Base-by-base conservation (phyloP, 2,329 filamentous ascomycete genomes). In the Didymellaceae sp. region DNA sequence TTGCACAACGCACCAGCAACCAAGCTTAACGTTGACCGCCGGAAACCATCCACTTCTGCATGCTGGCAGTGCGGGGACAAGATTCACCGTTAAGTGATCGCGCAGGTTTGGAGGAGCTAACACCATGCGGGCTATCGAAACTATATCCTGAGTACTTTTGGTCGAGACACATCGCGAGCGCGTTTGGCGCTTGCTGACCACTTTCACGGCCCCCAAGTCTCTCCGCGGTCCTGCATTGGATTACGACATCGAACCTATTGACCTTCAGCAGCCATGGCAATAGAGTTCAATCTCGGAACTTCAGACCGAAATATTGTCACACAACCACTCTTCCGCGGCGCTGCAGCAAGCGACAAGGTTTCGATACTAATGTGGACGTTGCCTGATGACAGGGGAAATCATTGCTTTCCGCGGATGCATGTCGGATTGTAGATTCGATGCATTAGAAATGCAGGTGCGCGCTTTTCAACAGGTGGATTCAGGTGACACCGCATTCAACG, bases 151-250 rank as follows among this genome's bases (percentile, higher is more conserved):
- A 39, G 30, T 46, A 46, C 38, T 52, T 38, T 38, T 43, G 39
- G 48, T 46, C 22, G 38, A 33, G 17, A 46, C 21, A 46, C 21
- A 17, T 37, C 25, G 20, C 32, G 13, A 38, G 48, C 48, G 38
- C 48, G 42, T 52, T 46, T 42, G 31, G 48, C 48, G 48, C 42
- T 52, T 52, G 48, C 38, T 52, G 25, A 28, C 42, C 20, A 42
- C 32, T 4, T 11, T 31, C n/a, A 43, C 22, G 31, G 33, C 42
- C 31, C 34, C 34, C 33, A 31, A 22, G 9, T 11, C 31, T 31
- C 17, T 46, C 31, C 32, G 21, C 48, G 26, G 22, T 32, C 20
- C 25, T 37, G 25, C 37, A 14, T 22, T 25, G 18, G 10, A 45
- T 42, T 37, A 42, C 31, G 41, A 45, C 31, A 25, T 11, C 14